phyloP scores from a whole-genome alignment of 441 rosid species.

The Erodium trifolium region DNA sequence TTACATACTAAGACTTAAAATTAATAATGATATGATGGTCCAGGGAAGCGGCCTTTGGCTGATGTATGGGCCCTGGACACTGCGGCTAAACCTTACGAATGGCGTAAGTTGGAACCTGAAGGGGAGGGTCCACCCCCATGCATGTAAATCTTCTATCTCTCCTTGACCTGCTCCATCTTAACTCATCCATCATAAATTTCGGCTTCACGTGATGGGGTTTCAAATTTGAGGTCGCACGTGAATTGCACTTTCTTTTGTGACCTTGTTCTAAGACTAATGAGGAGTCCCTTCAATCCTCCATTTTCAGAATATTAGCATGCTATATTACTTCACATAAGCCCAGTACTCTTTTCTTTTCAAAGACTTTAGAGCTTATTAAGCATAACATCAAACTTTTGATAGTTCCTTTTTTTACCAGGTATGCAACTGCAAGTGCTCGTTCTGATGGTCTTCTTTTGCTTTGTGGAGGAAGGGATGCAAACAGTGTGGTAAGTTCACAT shows the following conservation, averaged over 20 bases:
- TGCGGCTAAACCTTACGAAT: constrained; percentile 98
- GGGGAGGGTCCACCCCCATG: constrained; percentile 99
- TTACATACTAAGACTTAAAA: not conserved
- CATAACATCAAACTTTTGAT: constrained; percentile 14
- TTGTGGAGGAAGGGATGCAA: constrained; percentile 97
- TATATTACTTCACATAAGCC: not conserved
- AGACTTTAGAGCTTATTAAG: not conserved
- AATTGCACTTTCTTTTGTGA: not conserved
- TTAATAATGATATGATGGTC: constrained; percentile 9
- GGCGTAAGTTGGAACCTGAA: constrained; percentile 99
- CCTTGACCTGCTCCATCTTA: constrained; percentile 3
- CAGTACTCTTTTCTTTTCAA: not conserved
- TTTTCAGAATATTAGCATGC: constrained; percentile 5
- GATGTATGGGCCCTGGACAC: constrained; percentile 99
- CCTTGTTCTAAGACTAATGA: not conserved
- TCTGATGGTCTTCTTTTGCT: constrained; percentile 98
- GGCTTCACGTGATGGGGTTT: not conserved
- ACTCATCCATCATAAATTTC: not conserved
- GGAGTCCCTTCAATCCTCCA: not conserved
- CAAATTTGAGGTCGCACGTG: not conserved
- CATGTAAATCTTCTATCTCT: constrained; percentile 50
- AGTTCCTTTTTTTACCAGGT: constrained; percentile 40
- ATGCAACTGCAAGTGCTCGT: constrained; percentile 98
- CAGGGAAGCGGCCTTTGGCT: constrained; percentile 94
- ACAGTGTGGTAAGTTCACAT: constrained; percentile 68